phyloP scores from a whole-genome alignment of 257 asterid genomes.

The Penstemon eatonii region DNA sequence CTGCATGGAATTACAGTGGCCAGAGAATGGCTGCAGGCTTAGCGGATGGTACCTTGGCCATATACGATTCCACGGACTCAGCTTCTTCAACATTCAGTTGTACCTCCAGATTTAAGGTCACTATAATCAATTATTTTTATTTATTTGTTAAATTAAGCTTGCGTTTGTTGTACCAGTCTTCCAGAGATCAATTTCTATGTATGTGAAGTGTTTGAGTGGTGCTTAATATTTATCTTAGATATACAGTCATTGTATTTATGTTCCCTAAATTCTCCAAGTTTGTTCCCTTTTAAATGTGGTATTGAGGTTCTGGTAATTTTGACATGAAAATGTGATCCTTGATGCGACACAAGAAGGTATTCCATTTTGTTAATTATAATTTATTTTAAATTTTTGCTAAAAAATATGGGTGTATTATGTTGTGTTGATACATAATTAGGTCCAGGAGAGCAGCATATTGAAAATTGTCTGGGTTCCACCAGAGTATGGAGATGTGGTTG shows the following conservation, averaged over 20 bases:
- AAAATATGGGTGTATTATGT: neutral
- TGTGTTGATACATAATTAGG: constrained; percentile 43
- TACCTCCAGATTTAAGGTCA: constrained; percentile 61
- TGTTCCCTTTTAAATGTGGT: too few relatives aligned
- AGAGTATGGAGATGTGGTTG: constrained; percentile 80
- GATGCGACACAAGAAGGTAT: neutral
- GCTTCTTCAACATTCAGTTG: constrained; percentile 58
- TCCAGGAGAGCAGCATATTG: constrained; percentile 49
- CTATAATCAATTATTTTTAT: neutral
- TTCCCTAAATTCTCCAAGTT: too few relatives aligned
- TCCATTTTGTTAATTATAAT: neutral
- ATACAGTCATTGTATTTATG: too few relatives aligned
- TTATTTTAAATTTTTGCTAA: neutral
- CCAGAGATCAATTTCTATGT: neutral
- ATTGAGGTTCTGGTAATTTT: too few relatives aligned
- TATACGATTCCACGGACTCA: constrained; percentile 64
- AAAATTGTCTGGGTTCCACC: constrained; percentile 89
- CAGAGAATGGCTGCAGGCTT: constrained; percentile 76
- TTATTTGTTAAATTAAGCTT: neutral
- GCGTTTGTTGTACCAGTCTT: neutral
- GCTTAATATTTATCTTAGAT: neutral
- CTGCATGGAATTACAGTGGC: constrained; percentile 83
- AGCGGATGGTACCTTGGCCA: constrained; percentile 51
- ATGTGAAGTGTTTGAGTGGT: neutral
- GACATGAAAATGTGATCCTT: neutral